Conservation (phyloP, 2,329 filamentous ascomycete species). For the Phyllosticta citriasiana region DNA sequence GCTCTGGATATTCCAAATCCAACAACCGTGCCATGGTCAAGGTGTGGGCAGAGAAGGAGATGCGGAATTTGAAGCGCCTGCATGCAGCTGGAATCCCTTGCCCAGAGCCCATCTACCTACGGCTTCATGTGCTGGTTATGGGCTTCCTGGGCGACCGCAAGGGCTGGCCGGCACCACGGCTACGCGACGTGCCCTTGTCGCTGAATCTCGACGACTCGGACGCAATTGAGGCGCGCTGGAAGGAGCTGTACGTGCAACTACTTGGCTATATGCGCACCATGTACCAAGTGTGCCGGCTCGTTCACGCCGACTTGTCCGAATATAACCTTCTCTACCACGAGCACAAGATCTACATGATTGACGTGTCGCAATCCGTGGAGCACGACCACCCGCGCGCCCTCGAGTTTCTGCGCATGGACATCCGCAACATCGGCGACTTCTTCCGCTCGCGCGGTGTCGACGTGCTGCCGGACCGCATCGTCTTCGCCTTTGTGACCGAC, state of each 20-base stretch:
- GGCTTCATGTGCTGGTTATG: constrained; percentile 94
- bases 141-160: constrained; percentile 79
- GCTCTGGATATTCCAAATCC: constrained; percentile 82
- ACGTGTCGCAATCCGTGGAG: constrained; percentile 95
- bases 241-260: constrained; percentile 68
- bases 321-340: constrained; percentile 94
- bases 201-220: constrained; percentile 39
- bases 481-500: constrained; percentile 75
- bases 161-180: constrained; percentile 76
- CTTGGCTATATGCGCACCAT: constrained; percentile 83
- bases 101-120: constrained; percentile 79
- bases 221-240: constrained; percentile 59
- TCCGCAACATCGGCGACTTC: constrained; percentile 93
- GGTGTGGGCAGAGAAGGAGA: constrained; percentile 98
- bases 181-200: constrained; percentile 73
- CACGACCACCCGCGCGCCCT: constrained; percentile 87
- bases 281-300: constrained; percentile 84
- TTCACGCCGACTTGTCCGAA: constrained; percentile 94
- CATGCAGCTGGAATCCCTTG: constrained; percentile 77
- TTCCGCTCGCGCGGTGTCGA: constrained; percentile 81
- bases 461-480: constrained; percentile 63
- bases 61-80: constrained; percentile 81
- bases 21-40: constrained; percentile 97
- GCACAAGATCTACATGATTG: constrained; percentile 78
- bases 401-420: constrained; percentile 95